These are phyloP conservation scores for Prunus mume DNA, from an alignment of 306 rosid species.

Conservation along the genomic window DNA sequence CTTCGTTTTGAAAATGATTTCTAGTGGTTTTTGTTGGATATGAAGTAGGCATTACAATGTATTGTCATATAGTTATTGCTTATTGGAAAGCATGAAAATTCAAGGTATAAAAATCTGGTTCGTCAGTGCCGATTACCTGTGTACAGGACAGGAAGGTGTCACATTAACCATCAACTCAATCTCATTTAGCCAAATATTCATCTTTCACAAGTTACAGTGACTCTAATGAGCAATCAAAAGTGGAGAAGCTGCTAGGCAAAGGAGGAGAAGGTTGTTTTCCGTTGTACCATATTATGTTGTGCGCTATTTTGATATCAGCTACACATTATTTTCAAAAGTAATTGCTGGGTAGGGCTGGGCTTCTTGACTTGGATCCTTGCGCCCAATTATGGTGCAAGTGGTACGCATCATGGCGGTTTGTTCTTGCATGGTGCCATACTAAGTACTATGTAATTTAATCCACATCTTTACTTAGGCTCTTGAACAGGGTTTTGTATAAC, in stretches of 20 bases:
- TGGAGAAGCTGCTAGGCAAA: conserved; percentile 61
- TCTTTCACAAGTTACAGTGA: conserved; percentile 38
- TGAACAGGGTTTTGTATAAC: background rate
- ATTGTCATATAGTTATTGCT: conserved; percentile 5
- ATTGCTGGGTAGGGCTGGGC: background rate
- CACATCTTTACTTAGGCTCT: conserved; percentile 2
- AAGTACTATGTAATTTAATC: background rate
- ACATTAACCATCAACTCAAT: conserved; percentile 60
- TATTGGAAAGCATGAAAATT: background rate
- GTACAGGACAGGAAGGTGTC: conserved; percentile 62
- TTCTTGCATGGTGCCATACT: background rate
- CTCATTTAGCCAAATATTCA: conserved; percentile 56
- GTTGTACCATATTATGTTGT: conserved; percentile 18
- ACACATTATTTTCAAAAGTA: background rate
- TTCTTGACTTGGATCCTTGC: background rate
- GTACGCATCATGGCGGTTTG: background rate
- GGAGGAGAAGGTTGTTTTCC: conserved; percentile 65
- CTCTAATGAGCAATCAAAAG: conserved; percentile 57
- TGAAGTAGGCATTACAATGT: background rate
- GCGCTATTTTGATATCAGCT: background rate
- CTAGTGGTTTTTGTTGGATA: background rate
- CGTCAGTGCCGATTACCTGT: conserved; percentile 19
- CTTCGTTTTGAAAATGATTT: background rate
- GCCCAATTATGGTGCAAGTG: background rate
- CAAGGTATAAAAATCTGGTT: background rate